Evolutionary conservation across 1,284 basidiomycete genomes (phyloP).

Genomic region (Bjerkandera adusta): DNA sequence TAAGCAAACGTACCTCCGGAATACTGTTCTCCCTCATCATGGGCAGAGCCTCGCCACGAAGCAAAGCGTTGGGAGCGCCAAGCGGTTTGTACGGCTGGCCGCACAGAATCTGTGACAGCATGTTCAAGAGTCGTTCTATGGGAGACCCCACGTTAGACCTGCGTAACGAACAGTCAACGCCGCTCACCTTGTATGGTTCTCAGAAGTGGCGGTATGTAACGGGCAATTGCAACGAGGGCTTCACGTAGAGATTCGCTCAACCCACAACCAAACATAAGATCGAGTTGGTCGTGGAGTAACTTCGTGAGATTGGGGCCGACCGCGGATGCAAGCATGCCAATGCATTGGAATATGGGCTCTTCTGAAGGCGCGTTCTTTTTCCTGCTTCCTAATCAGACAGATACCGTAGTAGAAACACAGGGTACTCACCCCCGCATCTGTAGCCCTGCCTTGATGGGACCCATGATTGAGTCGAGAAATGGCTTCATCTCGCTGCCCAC

Average conservation of each 20-base stretch:
- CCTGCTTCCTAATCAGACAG: slow-evolving; percentile 37
- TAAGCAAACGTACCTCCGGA: slow-evolving; percentile 47
- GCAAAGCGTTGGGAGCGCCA: slow-evolving; percentile 70
- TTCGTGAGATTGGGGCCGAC: slow-evolving; percentile 97
- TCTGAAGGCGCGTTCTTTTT: slow-evolving; percentile 94
- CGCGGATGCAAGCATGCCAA: slow-evolving; percentile 93
- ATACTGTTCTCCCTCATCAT: slow-evolving; percentile 57
- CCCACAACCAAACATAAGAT: slow-evolving; percentile 96
- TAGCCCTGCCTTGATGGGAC: slow-evolving; percentile 86
- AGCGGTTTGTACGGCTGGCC: slow-evolving; percentile 86
- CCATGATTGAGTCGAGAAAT: slow-evolving; percentile 92
- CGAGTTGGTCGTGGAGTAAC: slow-evolving; percentile 93
- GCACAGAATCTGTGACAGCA: slow-evolving; percentile 77
- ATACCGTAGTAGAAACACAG: slow-evolving; percentile 10
- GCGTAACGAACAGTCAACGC: neutral
- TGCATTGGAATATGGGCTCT: slow-evolving; percentile 96
- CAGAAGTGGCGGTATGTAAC: slow-evolving; percentile 87
- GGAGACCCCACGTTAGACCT: neutral
- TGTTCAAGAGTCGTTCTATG: slow-evolving; percentile 82
- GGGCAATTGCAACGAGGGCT: slow-evolving; percentile 85
- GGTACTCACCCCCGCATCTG: slow-evolving; percentile 75
- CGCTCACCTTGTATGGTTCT: slow-evolving; percentile 86
- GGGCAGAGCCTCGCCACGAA: slow-evolving; percentile 20
- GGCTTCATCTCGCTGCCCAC: slow-evolving; percentile 95
- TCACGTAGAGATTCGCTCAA: slow-evolving; percentile 87